Base-by-base conservation (phyloP, 345 rosid species). In the Eucalyptus curtisii region DNA sequence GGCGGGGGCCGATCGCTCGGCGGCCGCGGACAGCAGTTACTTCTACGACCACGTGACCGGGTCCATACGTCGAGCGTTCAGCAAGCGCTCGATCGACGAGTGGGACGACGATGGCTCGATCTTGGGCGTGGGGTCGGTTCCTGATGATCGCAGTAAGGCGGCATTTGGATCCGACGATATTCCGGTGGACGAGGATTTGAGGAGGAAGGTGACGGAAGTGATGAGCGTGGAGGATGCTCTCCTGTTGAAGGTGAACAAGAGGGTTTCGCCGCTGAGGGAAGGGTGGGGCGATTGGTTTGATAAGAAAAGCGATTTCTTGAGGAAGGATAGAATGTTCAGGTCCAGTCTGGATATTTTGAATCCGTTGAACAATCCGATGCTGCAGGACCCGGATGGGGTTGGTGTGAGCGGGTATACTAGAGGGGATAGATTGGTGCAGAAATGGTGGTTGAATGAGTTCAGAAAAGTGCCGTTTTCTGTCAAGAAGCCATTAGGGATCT, bases 261-360 rank as follows among this genome's bases (percentile, higher is more conserved):
- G 92, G 31, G 92, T 84, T 22, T 96, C 97, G 4, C 95, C 98
- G 4, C 89, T 98, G 89, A 94, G 99, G 88, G 95, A 95, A 88
- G 98, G 96, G 37, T 98, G 99, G 99, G 98, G 99, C 3, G 98
- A 95, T 87, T 97, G 99, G 99, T 97, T 98, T 90, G 97, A 97
- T 81, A 97, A 96, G 92, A 98, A 98, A 90, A 91, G 97, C 37
- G 98, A 95, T 50, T 97, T 98, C 88, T 92, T 98, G 94, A 94
- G 95, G 91, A 96, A 94, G 92, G 99, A 96, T 92, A 89, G 92
- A 90, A 95, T 97, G 99, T 98, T 98, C 86, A 95, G 91, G 89
- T 95, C 99, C 30, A 94, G 95, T 89, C 90, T 95, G 19, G 99
- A 96, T 90, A 91, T 92, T 13, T 92, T 98, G 94, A 96, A 97